These are phyloP conservation scores for Solioccasus polychromus DNA, from an alignment of 768 basidiomycete genomes.

Conservation along the genomic window DNA sequence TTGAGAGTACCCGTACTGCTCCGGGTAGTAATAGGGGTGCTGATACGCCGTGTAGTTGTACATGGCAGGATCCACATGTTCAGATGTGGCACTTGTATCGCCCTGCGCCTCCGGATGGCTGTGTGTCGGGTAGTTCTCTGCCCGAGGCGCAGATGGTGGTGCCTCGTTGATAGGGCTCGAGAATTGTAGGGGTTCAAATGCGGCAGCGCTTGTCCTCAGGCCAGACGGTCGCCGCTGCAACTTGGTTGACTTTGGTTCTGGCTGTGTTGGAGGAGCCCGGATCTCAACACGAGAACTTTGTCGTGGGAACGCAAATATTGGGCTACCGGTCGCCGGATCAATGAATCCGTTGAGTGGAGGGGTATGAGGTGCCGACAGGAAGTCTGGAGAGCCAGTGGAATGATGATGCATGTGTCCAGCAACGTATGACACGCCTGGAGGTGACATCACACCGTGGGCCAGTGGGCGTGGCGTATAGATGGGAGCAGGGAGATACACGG, in stretches of 20 bases:
- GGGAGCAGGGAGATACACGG: constrained; percentile 66
- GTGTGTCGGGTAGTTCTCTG: constrained; percentile 16
- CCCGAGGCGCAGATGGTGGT: constrained; percentile 4
- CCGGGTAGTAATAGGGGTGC: constrained; percentile 69
- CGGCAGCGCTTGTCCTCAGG: constrained; percentile 49
- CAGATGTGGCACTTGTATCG: constrained; percentile 15
- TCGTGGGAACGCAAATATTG: constrained; percentile 74
- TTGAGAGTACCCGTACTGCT: constrained; percentile 61
- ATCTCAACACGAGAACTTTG: constrained; percentile 73
- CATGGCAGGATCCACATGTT: constrained; percentile 36
- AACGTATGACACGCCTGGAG: constrained; percentile 49
- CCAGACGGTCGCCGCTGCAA: constrained; percentile 33
- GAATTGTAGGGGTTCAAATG: constrained; percentile 46
- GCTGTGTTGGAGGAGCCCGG: constrained; percentile 49
- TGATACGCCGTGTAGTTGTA: constrained; percentile 56
- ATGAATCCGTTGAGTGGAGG: constrained; percentile 63
- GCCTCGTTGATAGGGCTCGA: constrained; percentile 23
- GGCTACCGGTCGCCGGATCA: constrained; percentile 61
- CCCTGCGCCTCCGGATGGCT: constrained; percentile 11
- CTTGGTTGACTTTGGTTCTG: constrained; percentile 24
- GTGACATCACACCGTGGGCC: constrained; percentile 52
- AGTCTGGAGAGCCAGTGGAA: constrained; percentile 60
- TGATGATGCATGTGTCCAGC: constrained; percentile 64
- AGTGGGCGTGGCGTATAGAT: constrained; percentile 70
- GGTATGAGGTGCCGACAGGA: constrained; percentile 54